Base-by-base conservation (phyloP, 352 stramenopile species). In the Globisporangium alternatum region DNA sequence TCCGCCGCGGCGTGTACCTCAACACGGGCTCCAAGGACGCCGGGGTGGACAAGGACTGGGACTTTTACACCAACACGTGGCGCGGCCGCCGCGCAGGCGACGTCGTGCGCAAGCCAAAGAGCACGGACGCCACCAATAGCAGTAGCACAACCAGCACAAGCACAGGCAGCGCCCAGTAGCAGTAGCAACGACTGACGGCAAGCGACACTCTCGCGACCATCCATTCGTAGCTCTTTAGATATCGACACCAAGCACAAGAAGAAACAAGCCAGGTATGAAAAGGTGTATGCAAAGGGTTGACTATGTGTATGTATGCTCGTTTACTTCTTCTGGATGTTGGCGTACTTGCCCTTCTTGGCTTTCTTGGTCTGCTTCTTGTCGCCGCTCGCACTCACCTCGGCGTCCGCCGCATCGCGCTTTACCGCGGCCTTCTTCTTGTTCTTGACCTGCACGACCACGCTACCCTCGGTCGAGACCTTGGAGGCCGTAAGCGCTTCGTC, bases 371-470 rank as follows among this genome's bases (percentile, higher is more conserved):
- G 70, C 66, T 74, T 59, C 72, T 89, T 78, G 60, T 56, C 54
- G 56, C 70, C 61, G 75, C 67, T 51, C 54, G 66, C 25, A 35
- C 68, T 64, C 64, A 72, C 64, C 3, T 72, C 78, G 22, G 83
- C 76, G 37, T 89, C 81, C 5, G 55, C 47, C 13, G 39, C 72
- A 39, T 68, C 66, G 48, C 70, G 70, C 65, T 85, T 83, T 48
- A 6, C 43, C 47, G 85, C 71, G 67, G 13, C n/a, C 54, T 62
- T 62, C 66, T 95, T 90, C 74, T 95, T 96, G 67, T 80, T 94
- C 72, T 92, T 91, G 49, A 96, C 80, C 65, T 97, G 88, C 70
- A 93, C 80, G 70, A 85, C 73, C 68, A 92, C 80, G 72, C 78
- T 71, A 62, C 72, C 79, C 25, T 81, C 62, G 15, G 70, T 74